Base-by-base conservation (phyloP, 768 basidiomycete genomes). In the Guyanaporus albipodus region DNA sequence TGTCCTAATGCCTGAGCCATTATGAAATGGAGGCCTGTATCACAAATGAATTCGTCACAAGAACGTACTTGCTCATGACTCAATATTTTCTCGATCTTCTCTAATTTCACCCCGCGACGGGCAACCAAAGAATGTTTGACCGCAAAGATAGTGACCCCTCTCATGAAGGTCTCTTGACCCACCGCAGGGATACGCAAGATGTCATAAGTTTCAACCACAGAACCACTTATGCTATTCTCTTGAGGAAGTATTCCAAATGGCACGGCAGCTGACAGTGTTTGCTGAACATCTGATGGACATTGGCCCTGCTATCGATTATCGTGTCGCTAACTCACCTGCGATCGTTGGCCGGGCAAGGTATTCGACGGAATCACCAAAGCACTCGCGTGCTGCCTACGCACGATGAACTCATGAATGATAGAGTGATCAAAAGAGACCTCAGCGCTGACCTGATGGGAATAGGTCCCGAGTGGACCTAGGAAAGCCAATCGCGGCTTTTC, bases 31-130 rank as follows among this genome's bases (percentile, higher is more conserved):
- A 4, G 6, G 33, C 15, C 7, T 14, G 5, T 12, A 1, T 42
- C 4, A 43, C n/a, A 3, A 42, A 36, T 6, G 15, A 34, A 28
- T 22, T 44, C 58, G 40, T 29, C 24, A 31, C 40, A 38, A 22
- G 32, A 19, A 56, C 66, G 36, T 44, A 87, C 88, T 71, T 91
- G 88, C 59, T 90, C 88, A 51, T 91, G 88, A 66, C 88, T 91
- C 55, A 87, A 57, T 14, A 91, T 72, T 45, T 63, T 70, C 47
- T 73, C 70, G 22, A 91, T 73, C 33, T 85, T 71, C 34, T 73
- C 62, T 8, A 81, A 51, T 47, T 74, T 70, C 24, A 79, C 76
- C 8, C 86, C 87, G 37, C 66, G 64, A 40, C 75, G 77, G n/a
- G 74, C 78, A 10, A 89, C 65, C 38, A 91, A 71, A 65, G 82